Base-by-base conservation (phyloP, 2,329 filamentous ascomycete species). In the Botrytis deweyae region DNA sequence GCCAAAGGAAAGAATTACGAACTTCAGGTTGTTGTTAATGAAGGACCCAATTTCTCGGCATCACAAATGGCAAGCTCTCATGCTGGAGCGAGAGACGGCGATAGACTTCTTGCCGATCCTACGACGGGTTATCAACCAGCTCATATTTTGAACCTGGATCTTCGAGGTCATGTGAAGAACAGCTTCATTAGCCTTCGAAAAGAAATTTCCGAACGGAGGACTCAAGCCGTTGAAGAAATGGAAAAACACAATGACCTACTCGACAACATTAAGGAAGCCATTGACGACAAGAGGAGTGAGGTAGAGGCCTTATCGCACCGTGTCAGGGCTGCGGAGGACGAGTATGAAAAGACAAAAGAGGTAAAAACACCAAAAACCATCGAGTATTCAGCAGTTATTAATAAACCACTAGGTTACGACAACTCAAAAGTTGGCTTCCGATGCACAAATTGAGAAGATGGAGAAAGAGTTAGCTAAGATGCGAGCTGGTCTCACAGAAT, bases 401-500 rank as follows among this genome's bases (percentile, higher is more conserved):
- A 80, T 65, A 72, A 20, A 55, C 3, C n/a, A 6, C 44, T 65
- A 81, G 79, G 84, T 88, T 74, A 95, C 93, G 12, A 93, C 89
- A 64, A 93, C 94, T 29, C 94, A 97, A 82, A 97, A 97, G 84
- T 89, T 95, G 81, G 92, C 91, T 12, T 93, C 91, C 3, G 96
- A 98, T 81, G 90, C 95, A 14, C 95, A 98, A 82, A 97, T 99
- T 79, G 96, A 99, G 83, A 96, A 96, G 86, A 97, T 98, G 92
- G 96, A 99, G 84, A 98, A 97, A 83, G 95, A 99, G 82, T 86
- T 99, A n/a, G 92, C 93, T 65, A 93, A 94, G 82, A 97, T 98
- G 93, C 89, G 95, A 61, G 89, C 92, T 3, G 92, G 91, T 18
- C 85, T 98, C 44, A 91, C 90, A 4, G 95, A 98, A 82, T 94